Base-by-base conservation (phyloP, 768 basidiomycete genomes). In the Kwoniella heveanensis region DNA sequence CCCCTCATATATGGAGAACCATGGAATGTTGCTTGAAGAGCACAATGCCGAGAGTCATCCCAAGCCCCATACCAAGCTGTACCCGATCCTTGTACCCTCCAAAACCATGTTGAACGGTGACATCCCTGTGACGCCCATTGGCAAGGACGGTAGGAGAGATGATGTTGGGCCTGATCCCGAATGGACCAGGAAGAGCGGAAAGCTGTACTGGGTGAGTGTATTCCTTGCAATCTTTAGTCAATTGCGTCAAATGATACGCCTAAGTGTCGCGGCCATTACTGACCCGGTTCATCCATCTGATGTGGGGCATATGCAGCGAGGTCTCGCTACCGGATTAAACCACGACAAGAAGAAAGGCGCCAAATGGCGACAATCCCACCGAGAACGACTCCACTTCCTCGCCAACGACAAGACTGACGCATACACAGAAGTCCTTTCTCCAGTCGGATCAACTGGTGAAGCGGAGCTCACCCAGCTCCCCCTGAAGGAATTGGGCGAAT, bases 121-220 rank as follows among this genome's bases (percentile, higher is more conserved):
- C 61, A 80, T 81, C 44, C 79, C 80, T 1, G 71, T 81, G 26
- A 79, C 80, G 1, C 80, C 80, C 0, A 76, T 79, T 24, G 79
- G 79, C 4, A 68, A 70, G 51, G 77, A 79, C 55, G 74, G 76
- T 22, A 39, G 73, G n/a, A 65, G 77, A 25, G 76, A 80, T 51
- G 76, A 78, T 26, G 77, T 79, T 21, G 80, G 80, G 0, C 64
- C 69, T 13, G 80, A 80, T 58, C 78, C 78, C 0, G 69, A 68
- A 2, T 81, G 80, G 80, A 70, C 57, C 36, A 71, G 71, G 53
- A 80, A 81, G 68, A 72, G 63, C 24, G 69, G 72, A 9, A 80
- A 80, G 57, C 60, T 81, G 30, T 81, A 81, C 53, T 81, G 80
- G 80, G 75, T 78, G 56, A 58, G 74, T 65, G 19, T 36, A 8